These are phyloP conservation scores for Fraxinus quadrangulata DNA, from an alignment of 257 asterid genomes.

Conservation along the genomic window DNA sequence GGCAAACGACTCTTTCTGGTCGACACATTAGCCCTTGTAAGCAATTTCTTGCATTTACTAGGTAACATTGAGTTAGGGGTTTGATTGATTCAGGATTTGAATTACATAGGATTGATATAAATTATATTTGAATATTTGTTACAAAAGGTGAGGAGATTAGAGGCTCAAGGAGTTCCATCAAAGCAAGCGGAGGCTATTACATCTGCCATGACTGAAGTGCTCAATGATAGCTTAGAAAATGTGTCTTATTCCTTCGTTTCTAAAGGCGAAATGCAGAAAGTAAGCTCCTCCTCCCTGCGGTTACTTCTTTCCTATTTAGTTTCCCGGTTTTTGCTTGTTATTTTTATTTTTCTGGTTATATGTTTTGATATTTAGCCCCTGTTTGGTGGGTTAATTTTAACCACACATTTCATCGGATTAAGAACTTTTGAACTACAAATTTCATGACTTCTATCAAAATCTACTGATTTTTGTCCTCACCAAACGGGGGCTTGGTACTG, in stretches of 20 bases:
- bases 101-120: background rate
- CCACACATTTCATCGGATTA: too few relatives aligned
- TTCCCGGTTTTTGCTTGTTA: background rate
- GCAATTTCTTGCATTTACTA: slow-evolving; percentile 3
- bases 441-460: too few relatives aligned
- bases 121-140: slow-evolving; percentile 21
- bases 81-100: slow-evolving; percentile 2
- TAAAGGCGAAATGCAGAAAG: slow-evolving; percentile 77
- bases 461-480: too few relatives aligned
- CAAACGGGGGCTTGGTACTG: background rate
- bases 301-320: background rate
- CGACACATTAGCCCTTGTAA: slow-evolving; percentile 88
- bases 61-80: background rate
- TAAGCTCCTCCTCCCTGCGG: slow-evolving; percentile 7
- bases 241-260: slow-evolving; percentile 77
- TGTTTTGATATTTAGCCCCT: background rate
- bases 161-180: slow-evolving; percentile 77
- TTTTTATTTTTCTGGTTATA: background rate
- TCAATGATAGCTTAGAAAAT: slow-evolving; percentile 74
- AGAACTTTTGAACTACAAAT: too few relatives aligned
- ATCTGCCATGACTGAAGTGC: slow-evolving; percentile 63
- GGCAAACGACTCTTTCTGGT: slow-evolving; percentile 75
- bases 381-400: too few relatives aligned
- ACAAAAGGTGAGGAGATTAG: slow-evolving; percentile 70
- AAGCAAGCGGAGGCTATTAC: slow-evolving; percentile 92